Evolutionary conservation across 2,329 filamentous ascomycete species (phyloP), one percentile per base, ranked within the genome.

Genomic region (Aspergillus niger): DNA sequence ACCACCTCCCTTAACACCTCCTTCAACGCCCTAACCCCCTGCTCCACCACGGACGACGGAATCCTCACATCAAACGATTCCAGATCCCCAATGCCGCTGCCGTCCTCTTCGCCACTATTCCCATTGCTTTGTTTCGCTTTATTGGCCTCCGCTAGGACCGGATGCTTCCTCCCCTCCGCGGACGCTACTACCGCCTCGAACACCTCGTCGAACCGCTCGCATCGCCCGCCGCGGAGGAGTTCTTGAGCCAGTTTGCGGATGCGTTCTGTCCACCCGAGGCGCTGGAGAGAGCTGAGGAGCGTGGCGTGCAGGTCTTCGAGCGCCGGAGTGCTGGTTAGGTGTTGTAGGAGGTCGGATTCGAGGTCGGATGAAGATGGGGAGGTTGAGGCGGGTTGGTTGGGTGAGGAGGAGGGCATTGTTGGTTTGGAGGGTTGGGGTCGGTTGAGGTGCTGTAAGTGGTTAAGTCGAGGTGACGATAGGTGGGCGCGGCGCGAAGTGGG

Each of bases 251-350:
- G 81, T 50, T 76, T 76, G 59, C 81, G 81, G 61, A 89, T 78
- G 28, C 79, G 78, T 66, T 85, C 80, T 44, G 83, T 82, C 85
- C 85, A 89, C 66, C 85, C 85, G n/a, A 78, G 74, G 56, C 83
- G 79, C 67, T 85, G 81, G 10, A 88, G 79, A 22, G 81, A 80
- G 67, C 85, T 80, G 60, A 82, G 77, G 26, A 88, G 78, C 1
- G 80, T 79, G 39, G 76, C 67, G 68, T 87, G 84, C 47, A 89
- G 83, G 68, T 82, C 81, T 68, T 81, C 79, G 65, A 87, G 82
- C 57, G 82, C 80, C 67, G 77, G 76, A 36, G 77, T 77, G 63
- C 75, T 71, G 53, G 80, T 77, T 43, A 86, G 81, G 44, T 77
- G 80, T 69, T 74, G 70, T 70, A 80, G 69, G 66, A 75, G 70